Evolutionary conservation across 2,329 filamentous ascomycete genomes (phyloP).

Genomic region (Epichloe amarillans): DNA sequence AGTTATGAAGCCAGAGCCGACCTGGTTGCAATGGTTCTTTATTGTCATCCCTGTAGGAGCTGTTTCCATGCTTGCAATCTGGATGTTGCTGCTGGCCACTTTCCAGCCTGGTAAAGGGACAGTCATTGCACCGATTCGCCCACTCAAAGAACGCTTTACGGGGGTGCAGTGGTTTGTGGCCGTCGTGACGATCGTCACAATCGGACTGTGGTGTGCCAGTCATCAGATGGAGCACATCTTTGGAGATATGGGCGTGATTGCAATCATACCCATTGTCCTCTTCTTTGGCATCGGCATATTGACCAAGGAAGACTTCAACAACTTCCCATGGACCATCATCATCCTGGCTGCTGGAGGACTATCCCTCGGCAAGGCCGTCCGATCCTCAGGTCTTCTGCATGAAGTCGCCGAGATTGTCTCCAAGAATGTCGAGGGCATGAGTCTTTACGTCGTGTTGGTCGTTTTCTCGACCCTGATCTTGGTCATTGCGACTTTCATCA

Average conservation of each 20-base stretch:
- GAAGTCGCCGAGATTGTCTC: constrained; percentile 75
- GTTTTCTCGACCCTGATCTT: constrained; percentile 77
- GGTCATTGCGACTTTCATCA: constrained; percentile 94
- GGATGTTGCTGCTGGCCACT: constrained; percentile 69
- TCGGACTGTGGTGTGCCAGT: constrained; percentile 80
- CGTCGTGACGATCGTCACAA: constrained; percentile 69
- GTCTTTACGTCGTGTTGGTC: constrained; percentile 72
- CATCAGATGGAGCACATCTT: constrained; percentile 81
- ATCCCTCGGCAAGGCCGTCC: constrained; percentile 85
- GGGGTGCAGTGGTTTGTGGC: constrained; percentile 90
- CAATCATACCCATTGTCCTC: constrained; percentile 85
- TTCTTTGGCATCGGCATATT: constrained; percentile 96
- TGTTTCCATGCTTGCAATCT: constrained; percentile 77
- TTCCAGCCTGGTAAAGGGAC: constrained; percentile 79
- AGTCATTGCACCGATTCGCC: constrained; percentile 80
- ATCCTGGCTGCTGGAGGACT: constrained; percentile 91
- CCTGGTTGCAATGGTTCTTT: constrained; percentile 97
- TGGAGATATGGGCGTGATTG: constrained; percentile 96
- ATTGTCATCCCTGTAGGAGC: constrained; percentile 86
- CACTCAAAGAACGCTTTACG: constrained; percentile 77
- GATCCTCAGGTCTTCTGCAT: constrained; percentile 80
- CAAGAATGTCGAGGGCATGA: constrained; percentile 57
- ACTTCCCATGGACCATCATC: constrained; percentile 99
- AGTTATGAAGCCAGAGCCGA: constrained; percentile 85
- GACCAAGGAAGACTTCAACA: constrained; percentile 99